Conservation (phyloP, 2,329 filamentous ascomycete species). For the Calycina herbarum region DNA sequence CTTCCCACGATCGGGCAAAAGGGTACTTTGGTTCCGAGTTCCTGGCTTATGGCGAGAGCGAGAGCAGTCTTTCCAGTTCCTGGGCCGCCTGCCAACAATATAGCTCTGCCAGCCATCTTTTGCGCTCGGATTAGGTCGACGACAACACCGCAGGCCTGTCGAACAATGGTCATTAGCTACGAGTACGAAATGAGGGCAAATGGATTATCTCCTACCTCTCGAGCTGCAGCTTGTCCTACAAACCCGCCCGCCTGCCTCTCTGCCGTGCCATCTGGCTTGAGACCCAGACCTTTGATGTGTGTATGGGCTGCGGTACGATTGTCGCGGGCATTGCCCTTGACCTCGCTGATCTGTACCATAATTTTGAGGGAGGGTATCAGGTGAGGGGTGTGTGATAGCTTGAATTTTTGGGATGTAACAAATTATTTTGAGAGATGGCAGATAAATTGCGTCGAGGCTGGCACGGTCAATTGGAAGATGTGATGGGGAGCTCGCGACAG, state of each 20-base stretch:
- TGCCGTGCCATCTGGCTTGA: conserved; percentile 82
- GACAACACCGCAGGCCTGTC: conserved; percentile 88
- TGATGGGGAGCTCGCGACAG: background rate
- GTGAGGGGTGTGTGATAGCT: background rate
- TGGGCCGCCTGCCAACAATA: conserved; percentile 89
- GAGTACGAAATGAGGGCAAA: conserved; percentile 53
- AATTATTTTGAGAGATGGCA: conserved; percentile 5
- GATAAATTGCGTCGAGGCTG: background rate
- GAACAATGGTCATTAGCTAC: conserved; percentile 75
- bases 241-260: conserved; percentile 81
- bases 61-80: conserved; percentile 97
- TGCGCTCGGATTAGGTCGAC: conserved; percentile 94
- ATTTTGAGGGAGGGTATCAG: conserved; percentile 36
- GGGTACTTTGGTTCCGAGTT: conserved; percentile 95
- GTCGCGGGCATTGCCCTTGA: conserved; percentile 91
- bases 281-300: conserved; percentile 92
- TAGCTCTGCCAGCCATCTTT: conserved; percentile 95
- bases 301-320: conserved; percentile 96
- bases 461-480: background rate
- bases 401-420: background rate
- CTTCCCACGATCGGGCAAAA: conserved; percentile 98
- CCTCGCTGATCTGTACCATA: conserved; percentile 91
- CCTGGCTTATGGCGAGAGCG: conserved; percentile 92
- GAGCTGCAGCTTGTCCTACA: conserved; percentile 81
- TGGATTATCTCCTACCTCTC: conserved; percentile 65